Base-by-base conservation (phyloP, 352 stramenopile species). In the Hyaloperonospora arabidopsidis region DNA sequence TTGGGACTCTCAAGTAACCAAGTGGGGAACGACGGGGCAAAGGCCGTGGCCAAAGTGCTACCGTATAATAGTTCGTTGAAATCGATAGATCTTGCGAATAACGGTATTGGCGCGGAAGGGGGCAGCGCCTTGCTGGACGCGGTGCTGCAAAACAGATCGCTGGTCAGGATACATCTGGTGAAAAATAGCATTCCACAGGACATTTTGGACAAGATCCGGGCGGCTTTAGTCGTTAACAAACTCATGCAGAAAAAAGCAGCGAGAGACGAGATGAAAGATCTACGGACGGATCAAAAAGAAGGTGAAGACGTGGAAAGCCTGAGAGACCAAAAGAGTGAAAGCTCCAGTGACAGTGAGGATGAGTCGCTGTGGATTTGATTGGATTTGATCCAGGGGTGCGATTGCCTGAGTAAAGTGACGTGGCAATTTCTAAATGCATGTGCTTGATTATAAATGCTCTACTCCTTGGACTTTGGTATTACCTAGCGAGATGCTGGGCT, bases 51-150 rank as follows among this genome's bases (percentile, higher is more conserved):
- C 4, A 46, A 78, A 50, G 69, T 76, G 29, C 52, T 84, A 17
- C 70, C 65, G 8, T 75, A 70, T 32, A 84, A 84, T 35, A 68
- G 66, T 13, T 77, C 70, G n/a, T 38, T 84, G 17, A 77, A 70
- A 58, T 79, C 68, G 18, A 32, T 84, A 8, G 73, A 68, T 0
- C 63, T 84, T 7, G 71, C 70, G 18, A 70, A 76, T 49, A 84
- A 84, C 49, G 47, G 50, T 23, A 79, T 84, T 53, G 66, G 65
- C 17, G 59, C 65, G 25, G 56, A 66, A 46, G 73, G 70, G 13
- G 73, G 70, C 1, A 45, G 62, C 38, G 73, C 73, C 18, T 50
- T 84, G 41, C 53, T 84, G 22, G 63, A 77, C 5, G 71, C 63
- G 0, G 58, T 81, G 40, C 45, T 79, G 41, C 49, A 76, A 52